Evolutionary conservation across 2,329 filamentous ascomycete species (phyloP).

Genomic region (Aspergillus fumigatus): DNA sequence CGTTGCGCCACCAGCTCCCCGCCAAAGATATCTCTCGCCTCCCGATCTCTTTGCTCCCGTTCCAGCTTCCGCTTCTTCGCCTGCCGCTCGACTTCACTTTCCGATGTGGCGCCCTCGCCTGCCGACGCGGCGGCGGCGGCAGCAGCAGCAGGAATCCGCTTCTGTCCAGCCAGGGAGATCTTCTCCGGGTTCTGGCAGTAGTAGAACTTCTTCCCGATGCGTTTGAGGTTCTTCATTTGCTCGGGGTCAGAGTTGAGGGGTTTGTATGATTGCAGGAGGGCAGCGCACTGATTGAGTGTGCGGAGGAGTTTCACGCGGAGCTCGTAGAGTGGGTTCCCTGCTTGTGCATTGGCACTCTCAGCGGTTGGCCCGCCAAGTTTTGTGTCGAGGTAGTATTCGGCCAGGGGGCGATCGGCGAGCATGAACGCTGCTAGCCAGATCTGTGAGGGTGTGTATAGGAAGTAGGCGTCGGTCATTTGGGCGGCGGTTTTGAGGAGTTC

Average conservation of each 20-base stretch:
- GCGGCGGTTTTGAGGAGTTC: conserved; percentile 73
- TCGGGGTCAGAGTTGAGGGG: conserved; percentile 34
- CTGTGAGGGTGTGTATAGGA: conserved; percentile 90
- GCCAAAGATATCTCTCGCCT: conserved; percentile 32
- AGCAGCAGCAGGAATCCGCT: conserved; percentile 37
- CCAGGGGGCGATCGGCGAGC: conserved; percentile 60
- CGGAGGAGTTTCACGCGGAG: conserved; percentile 36
- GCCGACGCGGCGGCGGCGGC: conserved; percentile 16
- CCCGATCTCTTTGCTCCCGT: conserved; percentile 18
- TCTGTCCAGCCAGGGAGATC: conserved; percentile 39
- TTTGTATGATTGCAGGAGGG: conserved; percentile 37
- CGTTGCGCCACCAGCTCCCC: conserved; percentile 33
- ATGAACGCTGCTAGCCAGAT: conserved; percentile 82
- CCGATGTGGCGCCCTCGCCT: conserved; percentile 25
- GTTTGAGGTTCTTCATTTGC: conserved; percentile 40
- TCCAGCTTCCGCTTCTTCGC: conserved; percentile 41
- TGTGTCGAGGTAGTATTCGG: conserved; percentile 41
- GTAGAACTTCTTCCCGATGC: conserved; percentile 47
- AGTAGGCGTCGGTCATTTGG: conserved; percentile 90
- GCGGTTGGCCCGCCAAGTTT: conserved; percentile 33
- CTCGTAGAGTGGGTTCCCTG: conserved; percentile 21
- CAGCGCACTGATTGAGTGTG: conserved; percentile 36
- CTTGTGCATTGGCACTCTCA: neutral
- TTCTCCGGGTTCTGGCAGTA: conserved; percentile 48
- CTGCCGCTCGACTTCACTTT: conserved; percentile 33